Base-by-base conservation (phyloP, 2,329 filamentous ascomycete species). In the Boeremia exigua region DNA sequence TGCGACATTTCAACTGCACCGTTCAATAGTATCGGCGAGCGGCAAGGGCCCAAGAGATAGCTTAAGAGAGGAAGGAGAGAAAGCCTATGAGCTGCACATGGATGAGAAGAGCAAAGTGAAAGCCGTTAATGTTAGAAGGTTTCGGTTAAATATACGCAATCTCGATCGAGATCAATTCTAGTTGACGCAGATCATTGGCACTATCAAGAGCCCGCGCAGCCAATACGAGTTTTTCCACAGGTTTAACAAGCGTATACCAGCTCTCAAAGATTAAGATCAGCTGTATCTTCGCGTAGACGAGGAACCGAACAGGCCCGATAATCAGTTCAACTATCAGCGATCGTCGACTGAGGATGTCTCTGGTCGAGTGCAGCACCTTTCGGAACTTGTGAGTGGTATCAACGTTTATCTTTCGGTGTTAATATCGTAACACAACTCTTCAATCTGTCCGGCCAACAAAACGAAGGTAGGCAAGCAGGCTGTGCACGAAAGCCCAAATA, bases 161-260 rank as follows among this genome's bases (percentile, higher is more conserved):
- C 30, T 60, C 1, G 58, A 60, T 17, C 54, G 58, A 25, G 58
- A 60, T n/a, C 52, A 48, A 11, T 17, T 60, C 4, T 54, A 60
- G 34, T 46, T 60, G 8, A 54, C 46, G 1, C 49, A 51, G 19
- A 58, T 58, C 23, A 42, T 60, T 3, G 54, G 47, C 10, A 48
- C 56, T 2, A 54, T 60, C 14, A 47, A 40, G 12, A 45, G 58
- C 8, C 17, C 58, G 8, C 58, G 58, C 9, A 60, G 48, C 19
- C 58, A 54, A 15, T 54, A 58, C 15, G 49, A 60, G 12, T 23
- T 42, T 1, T 58, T 55, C 17, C 6, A 34, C 4, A 33, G 28
- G 10, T 33, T 25, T 9, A 29, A 33, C 6, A 14, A 11, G 28
- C 33, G 25, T 6, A n/a, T 12, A 7, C 11, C 15, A n/a, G 17